Percentiles rank a stretch among this genome's conserved stretches.
These are phyloP conservation scores for Naematelia encephala DNA, from an alignment of 768 basidiomycete genomes.

Conservation along the genomic window DNA sequence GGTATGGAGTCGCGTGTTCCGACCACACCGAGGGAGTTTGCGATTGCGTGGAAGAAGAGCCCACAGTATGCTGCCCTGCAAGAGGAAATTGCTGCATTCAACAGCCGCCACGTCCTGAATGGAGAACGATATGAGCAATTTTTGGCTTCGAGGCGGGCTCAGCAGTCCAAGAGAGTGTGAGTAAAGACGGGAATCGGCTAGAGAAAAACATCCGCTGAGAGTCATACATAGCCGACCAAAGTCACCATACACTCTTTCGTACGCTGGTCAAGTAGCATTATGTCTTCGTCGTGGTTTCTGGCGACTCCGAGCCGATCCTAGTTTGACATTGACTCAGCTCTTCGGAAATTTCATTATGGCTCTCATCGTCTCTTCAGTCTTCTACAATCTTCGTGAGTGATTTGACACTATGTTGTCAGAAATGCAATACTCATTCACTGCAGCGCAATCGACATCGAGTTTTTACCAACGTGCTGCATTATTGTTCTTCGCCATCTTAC, in stretches of 20 bases:
- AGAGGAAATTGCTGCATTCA: constrained; percentile 61
- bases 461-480: constrained; percentile 41
- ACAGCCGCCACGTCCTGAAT: constrained; percentile 51
- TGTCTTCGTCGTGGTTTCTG: constrained; percentile 56
- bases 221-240: constrained; percentile 56
- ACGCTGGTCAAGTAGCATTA: constrained; percentile 54
- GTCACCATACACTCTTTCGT: constrained; percentile 56
- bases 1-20: constrained; percentile 65
- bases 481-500: constrained; percentile 58
- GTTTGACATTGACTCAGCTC: constrained; percentile 43
- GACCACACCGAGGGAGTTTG: constrained; percentile 64
- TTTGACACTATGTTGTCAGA: background rate
- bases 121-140: constrained; percentile 63
- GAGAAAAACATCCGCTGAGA: constrained; percentile 71
- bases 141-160: constrained; percentile 62
- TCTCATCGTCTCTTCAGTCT: constrained; percentile 46
- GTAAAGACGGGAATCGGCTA: constrained; percentile 71
- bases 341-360: constrained; percentile 48
- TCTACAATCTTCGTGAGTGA: constrained; percentile 47
- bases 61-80: constrained; percentile 57
- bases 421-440: background rate
- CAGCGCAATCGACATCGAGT: constrained; percentile 33
- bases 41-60: constrained; percentile 54
- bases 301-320: constrained; percentile 55
- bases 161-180: constrained; percentile 71